Conservation (phyloP, 2,329 filamentous ascomycete genomes). For the Aspergillus felis region DNA sequence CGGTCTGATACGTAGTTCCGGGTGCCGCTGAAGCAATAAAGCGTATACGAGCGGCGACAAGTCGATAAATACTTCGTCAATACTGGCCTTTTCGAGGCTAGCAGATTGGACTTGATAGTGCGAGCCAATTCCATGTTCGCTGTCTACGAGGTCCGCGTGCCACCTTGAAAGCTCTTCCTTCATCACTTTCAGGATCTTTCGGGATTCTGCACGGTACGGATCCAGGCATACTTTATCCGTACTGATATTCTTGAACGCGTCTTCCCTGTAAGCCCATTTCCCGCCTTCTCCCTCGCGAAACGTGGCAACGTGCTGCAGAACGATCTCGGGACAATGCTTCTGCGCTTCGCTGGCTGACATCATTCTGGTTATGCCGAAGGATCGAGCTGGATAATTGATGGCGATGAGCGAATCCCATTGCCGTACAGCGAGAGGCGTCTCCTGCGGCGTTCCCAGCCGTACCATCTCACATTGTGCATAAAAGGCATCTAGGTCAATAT, state of each 20-base stretch:
- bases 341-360: constrained; percentile 76
- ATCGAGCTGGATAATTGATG: constrained; percentile 88
- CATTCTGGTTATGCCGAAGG: constrained; percentile 74
- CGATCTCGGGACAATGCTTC: constrained; percentile 78
- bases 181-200: constrained; percentile 74
- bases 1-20: constrained; percentile 60
- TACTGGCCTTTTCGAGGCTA: constrained; percentile 84
- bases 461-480: constrained; percentile 97
- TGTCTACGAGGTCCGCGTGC: constrained; percentile 20
- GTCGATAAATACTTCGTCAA: constrained; percentile 95
- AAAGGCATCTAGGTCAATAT: constrained; percentile 95
- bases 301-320: constrained; percentile 89
- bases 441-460: constrained; percentile 67
- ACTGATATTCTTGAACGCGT: constrained; percentile 72
- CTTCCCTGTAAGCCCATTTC: constrained; percentile 84
- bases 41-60: constrained; percentile 78
- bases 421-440: constrained; percentile 83
- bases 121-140: constrained; percentile 4
- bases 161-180: constrained; percentile 64
- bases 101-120: constrained; percentile 32
- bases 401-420: constrained; percentile 96
- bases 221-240: constrained; percentile 94
- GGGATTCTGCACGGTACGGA: constrained; percentile 80
- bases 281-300: constrained; percentile 84
- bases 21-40: constrained; percentile 70